Percentiles rank a stretch among this genome's conserved stretches.
Conservation (phyloP, 1,284 basidiomycete species). For the Peniophora sp. region DNA sequence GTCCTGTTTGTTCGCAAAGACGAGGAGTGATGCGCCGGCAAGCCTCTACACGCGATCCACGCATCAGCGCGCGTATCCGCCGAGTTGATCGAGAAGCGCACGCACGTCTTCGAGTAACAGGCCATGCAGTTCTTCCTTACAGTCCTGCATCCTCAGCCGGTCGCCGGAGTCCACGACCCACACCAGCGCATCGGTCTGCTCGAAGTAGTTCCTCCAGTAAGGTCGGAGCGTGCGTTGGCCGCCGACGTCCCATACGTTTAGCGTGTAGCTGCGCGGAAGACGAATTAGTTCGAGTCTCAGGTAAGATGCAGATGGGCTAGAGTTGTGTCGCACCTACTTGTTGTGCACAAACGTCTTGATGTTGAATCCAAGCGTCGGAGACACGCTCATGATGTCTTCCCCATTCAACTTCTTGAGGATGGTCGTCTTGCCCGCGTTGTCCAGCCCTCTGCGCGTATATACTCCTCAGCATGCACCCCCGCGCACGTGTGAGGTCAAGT, state of each 20-base stretch:
- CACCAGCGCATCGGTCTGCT: conserved; percentile 95
- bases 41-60: conserved; percentile 53
- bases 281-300: too few relatives aligned
- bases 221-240: conserved; percentile 93
- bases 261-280: conserved; percentile 77
- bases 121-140: conserved; percentile 78
- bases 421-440: conserved; percentile 98
- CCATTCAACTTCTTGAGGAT: conserved; percentile 92
- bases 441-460: conserved; percentile 68
- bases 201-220: conserved; percentile 99
- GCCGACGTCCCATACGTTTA: conserved; percentile 98
- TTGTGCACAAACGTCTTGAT: conserved; percentile 93
- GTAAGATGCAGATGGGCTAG: conserved; percentile 6
- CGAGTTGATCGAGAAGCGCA: conserved; percentile 7
- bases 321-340: conserved; percentile 50
- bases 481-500: not conserved
- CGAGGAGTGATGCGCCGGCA: conserved; percentile 88
- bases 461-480: not conserved
- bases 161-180: conserved; percentile 99
- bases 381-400: conserved; percentile 82
- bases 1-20: conserved; percentile 99
- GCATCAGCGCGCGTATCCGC: conserved; percentile 8
- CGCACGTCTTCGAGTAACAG: conserved; percentile 89
- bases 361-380: conserved; percentile 96
- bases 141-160: conserved; percentile 83